Evolutionary conservation across 2,329 filamentous ascomycete genomes (phyloP).

Genomic region (Cercospora nicotianae): DNA sequence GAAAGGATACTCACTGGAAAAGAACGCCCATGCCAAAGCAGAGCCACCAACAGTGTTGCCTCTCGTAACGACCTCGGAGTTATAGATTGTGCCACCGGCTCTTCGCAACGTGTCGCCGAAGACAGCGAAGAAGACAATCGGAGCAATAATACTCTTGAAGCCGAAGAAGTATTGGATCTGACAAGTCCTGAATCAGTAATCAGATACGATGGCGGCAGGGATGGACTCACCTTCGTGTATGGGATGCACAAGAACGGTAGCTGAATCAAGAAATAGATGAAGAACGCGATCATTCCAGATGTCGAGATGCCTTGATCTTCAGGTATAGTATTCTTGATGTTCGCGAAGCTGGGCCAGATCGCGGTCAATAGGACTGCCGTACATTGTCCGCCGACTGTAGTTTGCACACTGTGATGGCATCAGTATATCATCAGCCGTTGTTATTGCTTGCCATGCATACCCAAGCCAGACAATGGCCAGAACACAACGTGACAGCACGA

Average conservation of each 20-base stretch:
- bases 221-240: conserved; percentile 38
- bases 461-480: conserved; percentile 38
- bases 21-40: conserved; percentile 34
- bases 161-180: conserved; percentile 34
- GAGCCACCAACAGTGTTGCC: conserved; percentile 34
- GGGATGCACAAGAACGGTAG: conserved; percentile 58
- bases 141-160: conserved; percentile 46
- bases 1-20: conserved; percentile 12
- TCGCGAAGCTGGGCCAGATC: conserved; percentile 59
- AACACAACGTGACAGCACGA: conserved; percentile 34
- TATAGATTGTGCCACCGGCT: conserved; percentile 34
- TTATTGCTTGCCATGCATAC: neutral
- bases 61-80: conserved; percentile 36
- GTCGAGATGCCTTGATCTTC: conserved; percentile 54
- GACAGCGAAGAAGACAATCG: conserved; percentile 37
- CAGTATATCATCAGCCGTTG: neutral
- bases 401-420: conserved; percentile 26
- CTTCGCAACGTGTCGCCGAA: conserved; percentile 36
- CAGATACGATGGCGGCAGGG: neutral
- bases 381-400: conserved; percentile 31
- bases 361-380: conserved; percentile 39
- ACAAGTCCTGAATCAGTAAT: neutral
- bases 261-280: conserved; percentile 58
- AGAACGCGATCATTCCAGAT: conserved; percentile 56
- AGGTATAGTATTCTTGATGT: conserved; percentile 54